Base-by-base conservation (phyloP, 2,329 filamentous ascomycete species). In the Exophiala sideris region DNA sequence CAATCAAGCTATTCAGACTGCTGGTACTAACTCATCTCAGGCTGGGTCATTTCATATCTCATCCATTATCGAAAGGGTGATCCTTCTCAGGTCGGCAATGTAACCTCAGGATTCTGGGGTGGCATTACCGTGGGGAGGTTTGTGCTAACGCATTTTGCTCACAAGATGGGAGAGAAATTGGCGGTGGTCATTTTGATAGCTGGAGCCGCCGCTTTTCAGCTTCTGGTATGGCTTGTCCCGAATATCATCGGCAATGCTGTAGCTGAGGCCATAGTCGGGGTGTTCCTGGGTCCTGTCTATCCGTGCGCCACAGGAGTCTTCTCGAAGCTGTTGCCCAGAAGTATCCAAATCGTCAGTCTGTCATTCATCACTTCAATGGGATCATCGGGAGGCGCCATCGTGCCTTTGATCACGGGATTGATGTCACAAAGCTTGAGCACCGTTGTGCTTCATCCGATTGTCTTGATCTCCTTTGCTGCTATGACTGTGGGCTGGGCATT, bases 1-100 rank as follows among this genome's bases (percentile, higher is more conserved):
- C 16, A 18, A 18, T 18, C 3, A 18, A 18, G 16, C 3, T 18
- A 18, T 18, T 18, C 16, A 18, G 16, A 18, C 16, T 18, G 16
- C 16, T 18, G 16, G 16, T 18, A 2, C 16, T 18, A 18, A 18
- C 16, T 18, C 11, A 88, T 92, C 60, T 89, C 86, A 0, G 89
- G 89, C 49, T 95, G 89, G 90, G 86, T 92, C 45, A 90, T 92
- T 58, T 90, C 87, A 2, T 95, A 91, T 73, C 75, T 95, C 36
- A 90, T 94, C 69, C 79, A 80, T 46, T 81, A 84, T 58, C 84
- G 89, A 35, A 75, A 83, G 52, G 89, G 88, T 11, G 78, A 87
- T 62, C 87, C 88, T 5, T 76, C 79, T 0, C 76, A 79, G 3
- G 87, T 94, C 14, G 89, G 90, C 34, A 94, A 94, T 68, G 87